A percentile compares a stretch with the other conserved stretches of the same genome.
phyloP scores from a whole-genome alignment of 202 grass and related monocot species.

The Schoenoplectus tabernaemontani region DNA sequence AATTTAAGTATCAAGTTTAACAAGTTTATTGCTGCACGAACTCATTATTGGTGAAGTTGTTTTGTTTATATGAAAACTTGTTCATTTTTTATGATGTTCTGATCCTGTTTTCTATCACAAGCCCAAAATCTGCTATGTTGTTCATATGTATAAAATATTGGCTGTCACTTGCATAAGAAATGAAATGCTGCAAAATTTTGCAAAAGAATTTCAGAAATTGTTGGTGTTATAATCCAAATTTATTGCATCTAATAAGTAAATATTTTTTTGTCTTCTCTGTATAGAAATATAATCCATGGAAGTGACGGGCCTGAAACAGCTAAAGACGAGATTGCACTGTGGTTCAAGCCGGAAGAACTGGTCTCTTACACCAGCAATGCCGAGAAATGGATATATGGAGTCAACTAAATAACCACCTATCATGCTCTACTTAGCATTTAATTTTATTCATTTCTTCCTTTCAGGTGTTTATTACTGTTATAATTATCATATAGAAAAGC shows the following conservation, averaged over 20 bases:
- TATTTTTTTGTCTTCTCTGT: conserved; percentile 13
- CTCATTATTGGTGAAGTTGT: background rate
- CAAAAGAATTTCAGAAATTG: background rate
- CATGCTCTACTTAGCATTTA: background rate
- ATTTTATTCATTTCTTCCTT: conserved; percentile 9
- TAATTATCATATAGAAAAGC: background rate
- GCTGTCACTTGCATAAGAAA: background rate
- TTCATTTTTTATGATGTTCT: background rate
- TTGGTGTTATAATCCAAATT: background rate
- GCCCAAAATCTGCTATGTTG: background rate
- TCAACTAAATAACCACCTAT: conserved; percentile 31
- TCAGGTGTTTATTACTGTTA: background rate
- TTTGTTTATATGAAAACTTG: background rate
- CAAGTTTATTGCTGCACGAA: background rate
- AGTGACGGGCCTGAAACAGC: conserved; percentile 85
- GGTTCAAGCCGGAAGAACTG: conserved; percentile 70
- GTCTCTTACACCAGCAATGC: conserved; percentile 64
- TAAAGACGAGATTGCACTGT: conserved; percentile 76
- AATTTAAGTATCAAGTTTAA: background rate
- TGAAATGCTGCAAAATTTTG: background rate
- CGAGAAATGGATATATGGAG: conserved; percentile 78
- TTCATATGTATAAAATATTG: background rate
- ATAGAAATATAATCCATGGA: conserved; percentile 88
- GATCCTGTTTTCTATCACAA: background rate
- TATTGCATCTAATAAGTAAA: background rate